A percentile compares a stretch with the other conserved stretches of the same genome.
These are phyloP conservation scores for Tylopilus subfusipes DNA, from an alignment of 768 basidiomycete genomes.

Conservation along the genomic window DNA sequence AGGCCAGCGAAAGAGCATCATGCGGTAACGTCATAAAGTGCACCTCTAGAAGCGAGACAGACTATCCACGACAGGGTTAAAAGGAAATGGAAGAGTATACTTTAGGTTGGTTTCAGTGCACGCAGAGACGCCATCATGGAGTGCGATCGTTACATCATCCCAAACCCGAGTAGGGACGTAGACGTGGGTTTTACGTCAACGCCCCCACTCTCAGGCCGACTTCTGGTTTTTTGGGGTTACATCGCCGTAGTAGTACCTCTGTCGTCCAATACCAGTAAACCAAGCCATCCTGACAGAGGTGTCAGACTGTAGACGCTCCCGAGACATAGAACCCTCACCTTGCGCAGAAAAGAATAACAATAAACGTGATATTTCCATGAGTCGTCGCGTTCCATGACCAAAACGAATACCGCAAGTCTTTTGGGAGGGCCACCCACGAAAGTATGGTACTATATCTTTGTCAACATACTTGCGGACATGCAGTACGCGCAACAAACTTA, in stretches of 20 bases:
- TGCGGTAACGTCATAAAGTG: too few species aligned
- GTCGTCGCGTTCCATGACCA: constrained; percentile 66
- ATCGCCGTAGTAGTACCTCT: constrained; percentile 40
- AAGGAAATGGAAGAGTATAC: too few species aligned
- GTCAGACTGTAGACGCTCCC: constrained; percentile 2
- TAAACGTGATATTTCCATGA: too few species aligned
- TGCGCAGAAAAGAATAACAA: constrained; percentile 50
- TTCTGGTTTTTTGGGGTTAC: constrained; percentile 12
- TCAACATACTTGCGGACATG: background rate
- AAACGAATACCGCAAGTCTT: constrained; percentile 47
- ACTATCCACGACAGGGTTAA: too few species aligned
- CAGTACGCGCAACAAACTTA: constrained; percentile 39
- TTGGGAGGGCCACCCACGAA: constrained; percentile 57
- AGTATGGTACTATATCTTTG: constrained; percentile 46
- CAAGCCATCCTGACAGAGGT: constrained; percentile 43
- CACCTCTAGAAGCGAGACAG: too few species aligned
- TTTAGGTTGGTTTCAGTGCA: too few species aligned
- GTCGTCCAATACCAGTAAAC: constrained; percentile 51
- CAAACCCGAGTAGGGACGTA: too few species aligned
- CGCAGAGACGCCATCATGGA: too few species aligned
- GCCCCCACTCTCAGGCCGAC: constrained; percentile 3
- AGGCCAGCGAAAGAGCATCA: too few species aligned
- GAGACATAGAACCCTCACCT: constrained; percentile 41
- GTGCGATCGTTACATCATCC: too few species aligned
- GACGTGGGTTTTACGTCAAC: background rate